These are phyloP conservation scores for Isabelozyma gotoi DNA, from an alignment of 805 yeast genomes.

Conservation along the genomic window DNA sequence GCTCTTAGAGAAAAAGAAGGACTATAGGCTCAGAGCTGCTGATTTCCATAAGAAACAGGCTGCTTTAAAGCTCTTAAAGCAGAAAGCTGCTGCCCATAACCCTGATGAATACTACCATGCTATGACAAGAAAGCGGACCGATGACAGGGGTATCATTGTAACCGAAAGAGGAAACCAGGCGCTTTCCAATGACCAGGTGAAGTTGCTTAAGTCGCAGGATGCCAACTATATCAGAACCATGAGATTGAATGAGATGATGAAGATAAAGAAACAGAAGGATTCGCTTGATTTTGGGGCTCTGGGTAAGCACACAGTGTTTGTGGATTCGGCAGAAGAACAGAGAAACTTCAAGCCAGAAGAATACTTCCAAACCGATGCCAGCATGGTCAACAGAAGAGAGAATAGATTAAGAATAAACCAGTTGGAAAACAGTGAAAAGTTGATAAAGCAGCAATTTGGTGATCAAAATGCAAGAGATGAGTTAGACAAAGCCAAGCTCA, in stretches of 20 bases:
- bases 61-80: slow-evolving; percentile 66
- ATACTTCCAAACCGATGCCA: slow-evolving; percentile 69
- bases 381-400: slow-evolving; percentile 61
- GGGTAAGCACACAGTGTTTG: slow-evolving; percentile 86
- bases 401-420: slow-evolving; percentile 69
- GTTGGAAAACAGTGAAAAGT: slow-evolving; percentile 40
- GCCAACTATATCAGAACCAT: slow-evolving; percentile 78
- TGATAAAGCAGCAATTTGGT: slow-evolving; percentile 25
- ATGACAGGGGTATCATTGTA: slow-evolving; percentile 64
- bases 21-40: slow-evolving; percentile 49
- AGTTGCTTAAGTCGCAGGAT: slow-evolving; percentile 88
- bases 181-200: slow-evolving; percentile 71
- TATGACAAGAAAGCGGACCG: slow-evolving; percentile 73
- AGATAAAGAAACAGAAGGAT: slow-evolving; percentile 58
- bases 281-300: slow-evolving; percentile 50
- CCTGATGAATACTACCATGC: slow-evolving; percentile 97
- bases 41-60: slow-evolving; percentile 61
- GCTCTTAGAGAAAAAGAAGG: slow-evolving; percentile 82
- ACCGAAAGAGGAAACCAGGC: slow-evolving; percentile 64
- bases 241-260: slow-evolving; percentile 64
- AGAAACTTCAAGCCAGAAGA: slow-evolving; percentile 60
- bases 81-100: slow-evolving; percentile 71
- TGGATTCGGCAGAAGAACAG: slow-evolving; percentile 59
- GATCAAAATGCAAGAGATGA: slow-evolving; percentile 32
- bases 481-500: slow-evolving; percentile 54